Base-by-base conservation (phyloP, 768 basidiomycete genomes). In the Tremella fuciformis region DNA sequence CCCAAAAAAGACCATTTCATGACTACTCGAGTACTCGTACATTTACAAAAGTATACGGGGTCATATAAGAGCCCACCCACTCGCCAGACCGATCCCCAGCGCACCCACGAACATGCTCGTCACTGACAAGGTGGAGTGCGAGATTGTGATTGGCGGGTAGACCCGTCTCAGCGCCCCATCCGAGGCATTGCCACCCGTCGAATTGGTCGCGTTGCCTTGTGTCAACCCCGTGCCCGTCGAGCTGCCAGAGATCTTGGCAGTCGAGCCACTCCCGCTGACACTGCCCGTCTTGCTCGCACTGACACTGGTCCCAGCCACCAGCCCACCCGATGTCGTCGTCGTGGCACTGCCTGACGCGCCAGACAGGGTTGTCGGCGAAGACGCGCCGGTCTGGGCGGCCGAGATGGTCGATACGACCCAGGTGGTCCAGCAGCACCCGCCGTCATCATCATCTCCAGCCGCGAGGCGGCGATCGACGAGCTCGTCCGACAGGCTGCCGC, bases 401-500 rank as follows among this genome's bases (percentile, higher is more conserved):
- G 29, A 18, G 22, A 46, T 46, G 42, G 42, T 46, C n/a, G 42
- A 46, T 6, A 46, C 42, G n/a, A 46, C 42, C 64, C 65, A 73
- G 34, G 69, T 73, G 1, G 72, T 74, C 29, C 52, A 69, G 53
- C 72, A 74, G 39, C 72, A 74, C 58, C 71, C 68, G 29, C 63
- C 69, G 37, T 59, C 46, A 42, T 55, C 65, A 18, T 50, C 26
- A 13, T 25, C n/a, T 15, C 24, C 18, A 13, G 29, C 41, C 11
- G 24, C 29, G n/a, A 26, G 19, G 8, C 29, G 9, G 6, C 16
- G 29, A 2, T 9, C 21, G 24, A 8, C 21, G 8, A 8, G 19
- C 1, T 21, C 41, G n/a, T 16, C 13, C 34, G 57, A 39, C 57
- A 22, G 48, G 29, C 21, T 54, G 34, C 42, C 41, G 39, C 7